Evolutionary conservation across 1,284 basidiomycete genomes (phyloP), one percentile per base, ranked within the genome.

Genomic region (Tremellales sp.): DNA sequence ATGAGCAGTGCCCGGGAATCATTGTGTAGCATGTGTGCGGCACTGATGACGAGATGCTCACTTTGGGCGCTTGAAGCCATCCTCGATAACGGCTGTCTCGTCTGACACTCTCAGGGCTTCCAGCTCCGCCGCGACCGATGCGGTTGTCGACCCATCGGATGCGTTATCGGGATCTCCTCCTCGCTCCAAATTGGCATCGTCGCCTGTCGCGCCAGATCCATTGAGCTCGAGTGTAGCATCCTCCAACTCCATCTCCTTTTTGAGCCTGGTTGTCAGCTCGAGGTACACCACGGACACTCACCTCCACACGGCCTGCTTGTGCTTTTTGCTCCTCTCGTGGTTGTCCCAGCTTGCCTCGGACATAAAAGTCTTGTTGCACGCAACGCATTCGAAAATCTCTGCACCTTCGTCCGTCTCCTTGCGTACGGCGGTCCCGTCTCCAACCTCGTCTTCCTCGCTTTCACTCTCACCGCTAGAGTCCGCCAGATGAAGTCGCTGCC

Each of bases 271-370:
- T n/a, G 19, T 31, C 40, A 44, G 40, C 31, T 40, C 15, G n/a
- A 15, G 10, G 21, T 2, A 35, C 17, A 17, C 6, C 13, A 23
- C 21, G 25, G 13, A 23, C n/a, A 61, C 75, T 53, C 50, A 78
- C 77, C 75, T 77, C 66, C 88, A 88, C 15, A 94, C 83, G 53
- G 89, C 87, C 72, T 87, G 90, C 69, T 89, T 75, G 70, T 99
- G 96, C 72, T 94, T 97, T 73, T 88, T 89, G 73, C 92, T 97
- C 59, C 91, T 79, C 72, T 98, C 96, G 60, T 98, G 96, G 70
- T 93, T 97, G 60, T 84, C 80, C 90, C 93, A 98, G 15, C 91
- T 88, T 0, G 90, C 89, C 66, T 97, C 91, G 59, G 86, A 92
- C 64, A 86, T 80, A 73, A 97, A 98, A 1, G 80, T 80, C 76